Evolutionary conservation across 2,329 filamentous ascomycete genomes (phyloP).

Genomic region (Sporothrix brasiliensis): DNA sequence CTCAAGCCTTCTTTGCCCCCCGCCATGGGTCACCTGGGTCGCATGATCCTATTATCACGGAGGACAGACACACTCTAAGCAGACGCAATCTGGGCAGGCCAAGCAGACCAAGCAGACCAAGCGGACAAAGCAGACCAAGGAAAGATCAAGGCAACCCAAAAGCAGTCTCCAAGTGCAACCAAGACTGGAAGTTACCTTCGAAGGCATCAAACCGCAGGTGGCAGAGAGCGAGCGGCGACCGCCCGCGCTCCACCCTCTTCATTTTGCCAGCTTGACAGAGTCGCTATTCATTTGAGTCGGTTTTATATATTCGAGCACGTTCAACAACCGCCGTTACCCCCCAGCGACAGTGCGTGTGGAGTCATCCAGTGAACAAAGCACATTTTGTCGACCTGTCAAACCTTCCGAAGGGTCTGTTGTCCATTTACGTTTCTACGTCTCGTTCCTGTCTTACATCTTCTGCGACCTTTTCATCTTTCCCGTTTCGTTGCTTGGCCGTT

Average conservation of each 20-base stretch:
- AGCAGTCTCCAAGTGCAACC: neutral
- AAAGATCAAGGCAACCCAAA: constrained; percentile 2
- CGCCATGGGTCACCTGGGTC: constrained; percentile 11
- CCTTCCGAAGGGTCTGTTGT: no score
- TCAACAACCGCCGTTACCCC: neutral
- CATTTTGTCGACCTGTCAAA: neutral
- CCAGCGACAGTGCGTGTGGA: constrained; percentile 13
- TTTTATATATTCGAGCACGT: neutral
- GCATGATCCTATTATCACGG: constrained; percentile 24
- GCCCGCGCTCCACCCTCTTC: neutral
- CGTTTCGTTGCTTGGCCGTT: neutral
- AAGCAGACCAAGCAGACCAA: constrained; percentile 6
- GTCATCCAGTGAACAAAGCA: neutral
- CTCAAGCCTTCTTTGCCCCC: constrained; percentile 12
- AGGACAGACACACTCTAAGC: constrained; percentile 22
- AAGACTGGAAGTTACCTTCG: neutral
- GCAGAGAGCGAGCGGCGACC: neutral
- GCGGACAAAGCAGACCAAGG: neutral
- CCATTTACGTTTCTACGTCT: neutral
- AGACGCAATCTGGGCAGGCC: neutral
- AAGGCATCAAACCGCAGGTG: neutral
- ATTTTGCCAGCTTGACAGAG: constrained; percentile 12
- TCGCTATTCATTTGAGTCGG: no score
- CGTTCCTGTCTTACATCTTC: neutral
- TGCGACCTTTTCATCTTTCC: neutral